These are phyloP conservation scores for Saccharomyces paradoxus DNA, from an alignment of 805 yeast genomes.

Conservation along the genomic window DNA sequence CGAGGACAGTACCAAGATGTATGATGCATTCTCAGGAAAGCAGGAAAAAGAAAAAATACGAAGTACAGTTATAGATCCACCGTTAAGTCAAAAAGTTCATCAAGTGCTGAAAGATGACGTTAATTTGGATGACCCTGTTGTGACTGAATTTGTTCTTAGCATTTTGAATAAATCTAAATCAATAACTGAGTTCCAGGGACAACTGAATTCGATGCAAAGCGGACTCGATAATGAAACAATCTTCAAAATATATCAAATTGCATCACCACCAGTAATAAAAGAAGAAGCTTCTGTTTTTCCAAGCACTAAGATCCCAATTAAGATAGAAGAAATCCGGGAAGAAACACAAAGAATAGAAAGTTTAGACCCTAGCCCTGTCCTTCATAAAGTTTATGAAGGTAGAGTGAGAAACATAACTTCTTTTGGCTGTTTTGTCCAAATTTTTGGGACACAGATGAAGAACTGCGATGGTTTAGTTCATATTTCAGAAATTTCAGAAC, in stretches of 20 bases:
- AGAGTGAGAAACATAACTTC: constrained; percentile 48
- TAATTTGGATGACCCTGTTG: constrained; percentile 14
- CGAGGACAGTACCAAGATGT: constrained; percentile 10
- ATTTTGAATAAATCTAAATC: constrained; percentile 10
- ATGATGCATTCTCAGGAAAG: constrained; percentile 3
- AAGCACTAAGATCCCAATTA: constrained; percentile 5
- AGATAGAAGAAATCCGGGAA: constrained; percentile 10
- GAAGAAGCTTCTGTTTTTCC: background rate
- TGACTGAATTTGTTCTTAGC: constrained; percentile 19
- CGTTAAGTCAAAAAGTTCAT: background rate
- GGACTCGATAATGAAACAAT: constrained; percentile 11
- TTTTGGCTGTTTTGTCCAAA: constrained; percentile 72
- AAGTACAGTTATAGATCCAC: constrained; percentile 2
- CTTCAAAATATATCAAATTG: constrained; percentile 5
- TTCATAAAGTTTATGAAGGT: constrained; percentile 52
- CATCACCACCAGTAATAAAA: background rate
- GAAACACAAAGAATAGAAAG: constrained; percentile 1
- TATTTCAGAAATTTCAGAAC: constrained; percentile 51
- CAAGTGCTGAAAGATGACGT: constrained; percentile 10
- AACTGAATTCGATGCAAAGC: constrained; percentile 19
- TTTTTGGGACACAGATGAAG: constrained; percentile 33
- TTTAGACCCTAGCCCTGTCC: constrained; percentile 28
- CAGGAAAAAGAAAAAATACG: background rate
- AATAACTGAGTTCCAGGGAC: constrained; percentile 6
- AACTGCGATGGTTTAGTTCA: constrained; percentile 62